These are phyloP conservation scores for Leishmania lainsoni DNA, from an alignment of 208 protist genomes.

Conservation along the genomic window DNA sequence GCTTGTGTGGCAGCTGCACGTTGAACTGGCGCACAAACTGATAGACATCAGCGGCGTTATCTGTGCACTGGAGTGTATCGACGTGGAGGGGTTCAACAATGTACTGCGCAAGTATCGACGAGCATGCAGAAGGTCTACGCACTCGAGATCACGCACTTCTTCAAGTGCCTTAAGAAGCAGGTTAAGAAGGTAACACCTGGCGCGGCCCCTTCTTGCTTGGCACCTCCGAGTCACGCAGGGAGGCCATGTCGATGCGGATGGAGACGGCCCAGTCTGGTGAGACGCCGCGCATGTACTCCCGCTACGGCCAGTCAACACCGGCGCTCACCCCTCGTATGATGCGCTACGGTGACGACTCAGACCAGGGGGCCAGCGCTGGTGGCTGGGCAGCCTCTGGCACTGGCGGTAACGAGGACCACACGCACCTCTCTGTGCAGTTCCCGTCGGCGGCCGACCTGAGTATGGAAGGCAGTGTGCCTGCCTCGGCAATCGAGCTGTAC, in stretches of 20 bases:
- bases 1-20: slow-evolving; percentile 84
- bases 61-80: slow-evolving; percentile 62
- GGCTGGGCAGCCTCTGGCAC: slow-evolving; percentile 9
- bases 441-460: slow-evolving; percentile 39
- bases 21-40: slow-evolving; percentile 60
- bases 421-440: slow-evolving; percentile 54
- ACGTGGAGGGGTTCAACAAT: slow-evolving; percentile 66
- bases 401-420: slow-evolving; percentile 26
- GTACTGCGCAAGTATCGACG: slow-evolving; percentile 79
- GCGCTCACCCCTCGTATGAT: slow-evolving; percentile 56
- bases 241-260: slow-evolving; percentile 43
- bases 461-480: slow-evolving; percentile 25
- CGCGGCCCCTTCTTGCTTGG: slow-evolving; percentile 60
- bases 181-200: slow-evolving; percentile 62
- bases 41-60: slow-evolving; percentile 68
- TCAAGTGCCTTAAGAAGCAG: slow-evolving; percentile 65
- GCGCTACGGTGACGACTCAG: slow-evolving; percentile 39
- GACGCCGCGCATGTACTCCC: slow-evolving; percentile 40
- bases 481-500: slow-evolving; percentile 49
- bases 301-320: slow-evolving; percentile 31
- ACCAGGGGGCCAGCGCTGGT: slow-evolving; percentile 23
- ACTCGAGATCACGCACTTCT: slow-evolving; percentile 72
- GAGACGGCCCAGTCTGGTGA: slow-evolving; percentile 57
- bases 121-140: slow-evolving; percentile 84
- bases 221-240: slow-evolving; percentile 41